phyloP scores from a whole-genome alignment of 495 filamentous ascomycete species.

The Chaetomium tenue region DNA sequence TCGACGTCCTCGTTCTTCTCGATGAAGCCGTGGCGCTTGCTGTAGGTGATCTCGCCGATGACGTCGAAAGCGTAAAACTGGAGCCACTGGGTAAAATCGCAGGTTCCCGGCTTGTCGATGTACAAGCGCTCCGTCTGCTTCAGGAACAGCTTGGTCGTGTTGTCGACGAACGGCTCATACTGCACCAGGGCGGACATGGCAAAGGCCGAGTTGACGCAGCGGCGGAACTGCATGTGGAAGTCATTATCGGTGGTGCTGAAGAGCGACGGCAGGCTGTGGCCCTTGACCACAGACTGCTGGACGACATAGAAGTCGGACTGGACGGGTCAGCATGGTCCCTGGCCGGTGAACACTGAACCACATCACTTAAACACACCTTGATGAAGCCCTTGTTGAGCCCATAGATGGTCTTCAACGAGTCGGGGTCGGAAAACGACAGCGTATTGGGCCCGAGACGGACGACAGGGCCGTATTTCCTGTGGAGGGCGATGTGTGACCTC shows the following conservation, averaged over 20 bases:
- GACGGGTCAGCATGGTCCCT: conserved; percentile 22
- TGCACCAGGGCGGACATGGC: conserved; percentile 68
- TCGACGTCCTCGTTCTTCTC: conserved; percentile 63
- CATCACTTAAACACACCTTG: conserved; percentile 53
- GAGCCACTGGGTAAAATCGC: conserved; percentile 70
- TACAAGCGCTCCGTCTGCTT: conserved; percentile 63
- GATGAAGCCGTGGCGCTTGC: conserved; percentile 61
- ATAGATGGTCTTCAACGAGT: conserved; percentile 70
- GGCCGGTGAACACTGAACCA: background rate
- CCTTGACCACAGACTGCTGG: conserved; percentile 63
- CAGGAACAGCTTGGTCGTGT: conserved; percentile 61
- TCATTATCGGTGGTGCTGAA: conserved; percentile 74
- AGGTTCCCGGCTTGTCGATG: conserved; percentile 48
- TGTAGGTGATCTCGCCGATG: conserved; percentile 65
- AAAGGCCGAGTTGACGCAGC: conserved; percentile 69
- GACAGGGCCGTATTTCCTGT: conserved; percentile 68
- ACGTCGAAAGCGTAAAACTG: conserved; percentile 82
- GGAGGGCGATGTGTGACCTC: conserved; percentile 62
- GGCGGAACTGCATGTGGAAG: conserved; percentile 69
- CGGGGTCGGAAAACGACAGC: conserved; percentile 65
- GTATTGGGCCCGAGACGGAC: conserved; percentile 68
- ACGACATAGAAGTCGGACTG: conserved; percentile 72
- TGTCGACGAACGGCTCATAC: conserved; percentile 73
- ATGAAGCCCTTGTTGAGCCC: conserved; percentile 78
- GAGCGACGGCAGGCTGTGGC: conserved; percentile 64